These are phyloP conservation scores for Aristolochia fimbriata DNA, from an alignment of 164 flowering plant genomes.

Conservation along the genomic window DNA sequence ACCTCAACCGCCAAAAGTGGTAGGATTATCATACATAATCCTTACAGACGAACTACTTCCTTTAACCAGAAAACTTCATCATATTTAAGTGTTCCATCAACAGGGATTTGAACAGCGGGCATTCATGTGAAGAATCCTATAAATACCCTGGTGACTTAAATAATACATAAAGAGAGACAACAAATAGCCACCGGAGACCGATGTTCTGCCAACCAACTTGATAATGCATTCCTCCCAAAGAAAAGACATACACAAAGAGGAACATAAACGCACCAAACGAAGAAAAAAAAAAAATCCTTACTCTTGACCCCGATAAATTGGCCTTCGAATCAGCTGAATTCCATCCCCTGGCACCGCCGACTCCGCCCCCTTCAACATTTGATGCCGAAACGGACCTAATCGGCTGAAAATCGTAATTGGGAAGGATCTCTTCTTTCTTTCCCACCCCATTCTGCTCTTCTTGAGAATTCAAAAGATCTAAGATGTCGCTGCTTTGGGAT, in stretches of 20 bases:
- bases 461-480: slow-evolving; percentile 39
- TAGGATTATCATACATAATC: no score
- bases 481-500: slow-evolving; percentile 36
- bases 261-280: neutral
- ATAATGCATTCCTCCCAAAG: neutral
- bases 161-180: no score
- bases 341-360: slow-evolving; percentile 41
- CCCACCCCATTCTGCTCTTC: slow-evolving; percentile 17
- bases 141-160: no score
- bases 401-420: slow-evolving; percentile 86
- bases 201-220: neutral
- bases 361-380: slow-evolving; percentile 21
- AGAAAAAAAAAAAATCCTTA: slow-evolving; percentile 15
- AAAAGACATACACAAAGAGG: neutral
- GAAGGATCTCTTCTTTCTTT: slow-evolving; percentile 53
- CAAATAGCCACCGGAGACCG: no score
- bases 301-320: slow-evolving; percentile 22
- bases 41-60: no score
- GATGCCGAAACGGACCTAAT: slow-evolving; percentile 32
- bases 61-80: no score
- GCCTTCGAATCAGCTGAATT: slow-evolving; percentile 38
- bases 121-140: no score
- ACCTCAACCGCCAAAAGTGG: no score
- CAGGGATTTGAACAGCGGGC: no score
- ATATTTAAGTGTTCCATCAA: no score